Evolutionary conservation across 306 rosid genomes (phyloP).

Genomic region (Corylus avellana): DNA sequence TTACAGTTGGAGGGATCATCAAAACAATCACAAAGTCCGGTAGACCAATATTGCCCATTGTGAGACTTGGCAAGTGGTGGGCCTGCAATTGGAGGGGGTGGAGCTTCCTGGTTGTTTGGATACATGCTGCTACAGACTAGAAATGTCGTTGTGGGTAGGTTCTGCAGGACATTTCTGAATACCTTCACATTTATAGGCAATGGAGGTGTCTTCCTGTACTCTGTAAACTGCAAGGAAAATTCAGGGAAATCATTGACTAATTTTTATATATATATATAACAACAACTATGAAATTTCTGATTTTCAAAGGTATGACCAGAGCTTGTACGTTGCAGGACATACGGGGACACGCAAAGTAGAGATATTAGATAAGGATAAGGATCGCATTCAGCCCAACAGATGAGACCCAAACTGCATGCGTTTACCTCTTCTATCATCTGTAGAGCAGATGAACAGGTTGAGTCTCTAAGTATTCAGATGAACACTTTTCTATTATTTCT

Average conservation of each 20-base stretch:
- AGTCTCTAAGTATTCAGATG: too few species aligned
- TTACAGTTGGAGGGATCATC: constrained; percentile 28
- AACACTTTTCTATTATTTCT: too few species aligned
- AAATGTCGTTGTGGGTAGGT: background rate
- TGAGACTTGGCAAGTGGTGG: background rate
- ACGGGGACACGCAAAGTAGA: too few species aligned
- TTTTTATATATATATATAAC: too few species aligned
- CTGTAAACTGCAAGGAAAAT: background rate
- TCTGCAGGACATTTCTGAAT: background rate
- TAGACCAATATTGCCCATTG: constrained; percentile 33
- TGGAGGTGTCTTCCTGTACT: background rate
- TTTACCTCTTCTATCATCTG: too few species aligned
- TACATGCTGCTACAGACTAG: background rate
- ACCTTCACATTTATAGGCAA: background rate
- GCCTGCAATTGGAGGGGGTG: background rate
- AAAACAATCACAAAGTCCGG: constrained; percentile 38
- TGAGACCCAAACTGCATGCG: too few species aligned
- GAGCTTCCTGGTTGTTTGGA: background rate
- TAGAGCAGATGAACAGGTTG: too few species aligned
- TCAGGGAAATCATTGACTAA: background rate
- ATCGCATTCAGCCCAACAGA: too few species aligned
- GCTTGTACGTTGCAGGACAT: too few species aligned
- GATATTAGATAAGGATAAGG: too few species aligned
- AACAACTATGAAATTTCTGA: too few species aligned
- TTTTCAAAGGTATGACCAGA: too few species aligned